A percentile compares a stretch with the other conserved stretches of the same genome.
phyloP scores from a whole-genome alignment of 164 flowering plant species.

The Saururus chinensis region DNA sequence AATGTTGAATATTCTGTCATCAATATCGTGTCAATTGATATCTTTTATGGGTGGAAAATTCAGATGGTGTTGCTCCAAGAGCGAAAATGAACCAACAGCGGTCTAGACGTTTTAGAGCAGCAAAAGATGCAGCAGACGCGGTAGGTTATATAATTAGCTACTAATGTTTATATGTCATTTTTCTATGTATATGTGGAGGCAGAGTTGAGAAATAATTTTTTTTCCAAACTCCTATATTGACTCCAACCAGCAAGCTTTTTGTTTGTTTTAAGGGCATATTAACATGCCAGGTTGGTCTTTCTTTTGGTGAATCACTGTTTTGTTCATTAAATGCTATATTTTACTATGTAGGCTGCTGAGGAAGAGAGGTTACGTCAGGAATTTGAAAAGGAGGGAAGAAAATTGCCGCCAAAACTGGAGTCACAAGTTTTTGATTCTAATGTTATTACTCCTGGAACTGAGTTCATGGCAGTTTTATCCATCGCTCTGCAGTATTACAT shows the following conservation, averaged over 20 bases:
- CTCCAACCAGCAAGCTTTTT: no score
- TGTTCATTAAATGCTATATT: background rate
- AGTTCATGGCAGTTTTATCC: conserved; percentile 85
- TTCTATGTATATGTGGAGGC: no score
- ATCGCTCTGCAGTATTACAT: conserved; percentile 82
- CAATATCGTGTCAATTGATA: background rate
- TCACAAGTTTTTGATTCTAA: conserved; percentile 90
- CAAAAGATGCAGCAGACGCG: conserved; percentile 94
- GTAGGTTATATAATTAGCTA: conserved; percentile 18
- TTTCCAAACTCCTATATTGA: no score
- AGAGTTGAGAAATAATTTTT: no score
- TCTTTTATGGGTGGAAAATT: background rate
- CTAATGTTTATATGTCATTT: no score
- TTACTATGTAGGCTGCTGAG: conserved; percentile 67
- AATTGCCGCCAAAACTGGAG: conserved; percentile 72
- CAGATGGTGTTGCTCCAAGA: conserved; percentile 98
- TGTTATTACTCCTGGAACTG: conserved; percentile 95
- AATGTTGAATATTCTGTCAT: no score
- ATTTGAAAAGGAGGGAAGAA: conserved; percentile 89
- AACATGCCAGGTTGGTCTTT: background rate
- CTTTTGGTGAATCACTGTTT: background rate
- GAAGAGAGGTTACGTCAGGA: conserved; percentile 72
- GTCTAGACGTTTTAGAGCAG: conserved; percentile 93
- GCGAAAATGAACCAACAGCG: conserved; percentile 99
- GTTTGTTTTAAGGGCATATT: no score